Base-by-base conservation (phyloP, 108 stramenopile genomes). In the Cyclostephanos tholiformis region DNA sequence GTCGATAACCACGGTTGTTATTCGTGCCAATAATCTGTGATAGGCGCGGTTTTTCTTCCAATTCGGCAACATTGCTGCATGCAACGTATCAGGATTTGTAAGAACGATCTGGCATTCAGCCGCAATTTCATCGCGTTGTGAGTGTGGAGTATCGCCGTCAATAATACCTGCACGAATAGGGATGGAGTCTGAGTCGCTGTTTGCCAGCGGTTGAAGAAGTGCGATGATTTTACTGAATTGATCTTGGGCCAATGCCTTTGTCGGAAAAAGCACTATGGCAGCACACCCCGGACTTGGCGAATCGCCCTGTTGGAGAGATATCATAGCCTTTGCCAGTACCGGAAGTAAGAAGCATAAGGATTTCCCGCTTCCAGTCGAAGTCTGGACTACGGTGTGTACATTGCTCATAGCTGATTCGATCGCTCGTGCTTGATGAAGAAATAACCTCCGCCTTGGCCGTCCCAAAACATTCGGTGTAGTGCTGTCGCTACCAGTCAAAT, bases 161-260 rank as follows among this genome's bases (percentile, higher is more conserved):
- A 96, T 82, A 2, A 90, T 84, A 27, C 91, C 88, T 4, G 74
- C 74, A 14, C 75, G 68, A 72, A 94, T 84, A 35, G 56, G 52
- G 0, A 48, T 16, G 2, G 1, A 20, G 57, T 30, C n/a, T 57
- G 41, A 14, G 83, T 76, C 26, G 16, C 46, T 26, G 14, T 17
- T 36, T 14, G 43, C 41, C 32, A 83, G 51, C 6, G 73, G 67
- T 41, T 83, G 51, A 10, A 93, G 39, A 30, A 89, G 67, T 27
- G 68, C 52, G 58, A 68, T 36, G 17, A 97, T 71, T 68, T 95
- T 89, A 17, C 89, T 82, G 19, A 95, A 66, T 85, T 99, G 98
- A 85, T 99, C 98, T 77, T 99, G 97, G 12, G 98, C 98, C 56
- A 99, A 71, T 11, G 98, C 97, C 68, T 99, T 99, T 26, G 98